These are phyloP conservation scores for Bruguiera hainesii DNA, from an alignment of 441 rosid species.

Conservation along the genomic window DNA sequence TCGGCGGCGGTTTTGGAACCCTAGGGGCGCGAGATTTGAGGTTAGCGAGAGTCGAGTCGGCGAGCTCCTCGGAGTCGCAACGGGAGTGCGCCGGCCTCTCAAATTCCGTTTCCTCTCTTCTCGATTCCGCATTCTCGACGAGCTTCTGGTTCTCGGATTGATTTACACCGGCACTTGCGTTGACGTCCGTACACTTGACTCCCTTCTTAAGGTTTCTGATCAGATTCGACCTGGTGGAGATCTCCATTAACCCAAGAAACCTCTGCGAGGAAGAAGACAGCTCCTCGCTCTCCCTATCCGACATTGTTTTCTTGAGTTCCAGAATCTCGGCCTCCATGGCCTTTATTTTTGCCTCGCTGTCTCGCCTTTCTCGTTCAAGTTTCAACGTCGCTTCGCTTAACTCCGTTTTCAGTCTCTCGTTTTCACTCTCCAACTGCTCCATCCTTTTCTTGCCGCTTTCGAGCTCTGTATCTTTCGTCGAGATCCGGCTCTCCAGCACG, in stretches of 20 bases:
- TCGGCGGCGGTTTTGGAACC: slow-evolving; percentile 92
- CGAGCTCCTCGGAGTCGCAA: slow-evolving; percentile 66
- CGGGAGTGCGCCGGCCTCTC: slow-evolving; percentile 49
- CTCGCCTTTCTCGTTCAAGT: slow-evolving; percentile 32
- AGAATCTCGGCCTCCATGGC: slow-evolving; percentile 45
- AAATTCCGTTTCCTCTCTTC: slow-evolving; percentile 33
- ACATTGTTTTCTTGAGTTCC: slow-evolving; percentile 44
- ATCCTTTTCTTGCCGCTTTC: slow-evolving; percentile 27
- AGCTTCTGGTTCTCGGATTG: slow-evolving; percentile 24
- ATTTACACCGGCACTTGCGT: not conserved
- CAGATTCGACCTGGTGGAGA: slow-evolving; percentile 47
- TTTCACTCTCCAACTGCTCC: slow-evolving; percentile 44
- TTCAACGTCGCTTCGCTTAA: slow-evolving; percentile 17
- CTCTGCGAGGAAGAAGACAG: slow-evolving; percentile 58
- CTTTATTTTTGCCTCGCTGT: slow-evolving; percentile 39
- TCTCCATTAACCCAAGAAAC: slow-evolving; percentile 64
- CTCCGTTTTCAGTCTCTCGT: slow-evolving; percentile 37
- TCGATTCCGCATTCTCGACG: slow-evolving; percentile 27
- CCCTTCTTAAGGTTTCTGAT: slow-evolving; percentile 49
- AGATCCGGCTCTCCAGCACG: slow-evolving; percentile 49
- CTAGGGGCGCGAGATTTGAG: slow-evolving; percentile 73
- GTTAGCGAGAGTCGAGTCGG: slow-evolving; percentile 47
- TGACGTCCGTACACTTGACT: slow-evolving; percentile 17
- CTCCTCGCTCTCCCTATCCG: slow-evolving; percentile 45
- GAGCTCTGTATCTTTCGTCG: slow-evolving; percentile 34